Evolutionary conservation across 352 stramenopile species (phyloP), one percentile per base, ranked within the genome.

Genomic region (Plasmopara muralis): DNA sequence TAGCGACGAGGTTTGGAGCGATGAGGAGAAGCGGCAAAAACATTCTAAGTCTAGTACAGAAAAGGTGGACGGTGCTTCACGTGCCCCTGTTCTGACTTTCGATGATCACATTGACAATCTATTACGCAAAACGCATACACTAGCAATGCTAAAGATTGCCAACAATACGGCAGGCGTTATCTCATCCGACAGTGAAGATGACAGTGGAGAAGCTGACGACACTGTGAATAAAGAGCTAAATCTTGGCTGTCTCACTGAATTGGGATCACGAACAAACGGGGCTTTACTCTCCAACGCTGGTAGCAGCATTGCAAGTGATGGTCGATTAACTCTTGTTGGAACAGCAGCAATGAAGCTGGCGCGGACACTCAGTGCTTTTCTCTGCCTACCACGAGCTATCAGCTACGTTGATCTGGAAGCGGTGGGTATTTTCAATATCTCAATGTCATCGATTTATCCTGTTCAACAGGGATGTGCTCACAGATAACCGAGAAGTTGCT

Each of bases 401-500:
- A 89, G 78, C 50, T 87, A 85, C 55, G 61, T 70, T 13, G 78
- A 89, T 18, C 50, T 89, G 4, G 76, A 89, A 62, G 67, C 73
- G 63, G 77, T 83, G 34, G 15, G 63, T 37, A 15, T 14, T 34
- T 8, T 6, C 42, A 30, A 7, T 46, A 25, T 8, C 15, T 15
- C 6, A 12, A n/a, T 43, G 13, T n/a, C n/a, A 43, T 47, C 16
- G 25, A n/a, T 55, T 25, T 1, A 30, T 47, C 35, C 16, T 55
- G 13, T 42, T 29, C 56, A 9, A 6, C 6, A 41, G 31, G 20
- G 15, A 13, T 20, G 7, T 29, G 18, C n/a, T 6, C 9, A 6
- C 45, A 87, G 75, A 89, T 89, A 54, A 89, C 78, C 2, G 74
- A 89, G 47, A 74, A 66, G 54, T 54, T 89, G 47, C 53, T 89